Percentiles rank a stretch among this genome's conserved stretches.
Evolutionary conservation across 2,329 filamentous ascomycete genomes (phyloP).

Genomic region (Decorospora gaudefroyi): DNA sequence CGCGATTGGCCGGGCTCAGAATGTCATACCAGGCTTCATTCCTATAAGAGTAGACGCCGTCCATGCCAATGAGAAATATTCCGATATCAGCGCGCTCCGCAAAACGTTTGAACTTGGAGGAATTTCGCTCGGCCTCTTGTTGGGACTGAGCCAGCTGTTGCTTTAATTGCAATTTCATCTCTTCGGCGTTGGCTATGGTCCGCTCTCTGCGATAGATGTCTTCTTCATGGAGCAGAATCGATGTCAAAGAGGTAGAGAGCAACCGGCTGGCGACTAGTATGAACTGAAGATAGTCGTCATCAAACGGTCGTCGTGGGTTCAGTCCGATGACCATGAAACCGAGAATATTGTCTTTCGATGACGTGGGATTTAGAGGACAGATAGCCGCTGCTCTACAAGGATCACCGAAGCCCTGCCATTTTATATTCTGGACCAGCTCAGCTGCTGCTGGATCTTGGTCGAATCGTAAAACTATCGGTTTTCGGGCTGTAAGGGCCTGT

Average conservation of each 20-base stretch:
- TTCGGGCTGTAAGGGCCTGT: constrained; percentile 34
- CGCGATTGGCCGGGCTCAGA: constrained; percentile 21
- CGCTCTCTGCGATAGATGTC: constrained; percentile 44
- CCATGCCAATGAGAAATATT: constrained; percentile 48
- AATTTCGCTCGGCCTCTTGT: constrained; percentile 39
- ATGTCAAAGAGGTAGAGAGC: constrained; percentile 47
- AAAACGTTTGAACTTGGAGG: constrained; percentile 47
- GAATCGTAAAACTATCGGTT: constrained; percentile 34
- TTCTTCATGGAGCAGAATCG: constrained; percentile 49
- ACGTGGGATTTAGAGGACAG: constrained; percentile 45
- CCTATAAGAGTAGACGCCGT: constrained; percentile 47
- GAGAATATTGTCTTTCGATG: constrained; percentile 39
- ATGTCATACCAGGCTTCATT: constrained; percentile 50
- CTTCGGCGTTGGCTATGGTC: constrained; percentile 41
- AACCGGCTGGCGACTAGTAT: constrained; percentile 43
- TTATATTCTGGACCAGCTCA: constrained; percentile 33
- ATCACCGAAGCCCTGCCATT: constrained; percentile 44
- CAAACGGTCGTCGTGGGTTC: constrained; percentile 47
- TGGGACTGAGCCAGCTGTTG: constrained; percentile 35
- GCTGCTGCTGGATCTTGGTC: constrained; percentile 36
- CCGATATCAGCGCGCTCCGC: constrained; percentile 48
- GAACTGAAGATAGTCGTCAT: constrained; percentile 49
- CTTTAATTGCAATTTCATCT: constrained; percentile 45
- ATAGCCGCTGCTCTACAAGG: constrained; percentile 42
- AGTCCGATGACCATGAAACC: constrained; percentile 50